These are phyloP conservation scores for Entophlyctis luteolus DNA, from an alignment of 192 early-diverging fungal genomes.

Conservation along the genomic window DNA sequence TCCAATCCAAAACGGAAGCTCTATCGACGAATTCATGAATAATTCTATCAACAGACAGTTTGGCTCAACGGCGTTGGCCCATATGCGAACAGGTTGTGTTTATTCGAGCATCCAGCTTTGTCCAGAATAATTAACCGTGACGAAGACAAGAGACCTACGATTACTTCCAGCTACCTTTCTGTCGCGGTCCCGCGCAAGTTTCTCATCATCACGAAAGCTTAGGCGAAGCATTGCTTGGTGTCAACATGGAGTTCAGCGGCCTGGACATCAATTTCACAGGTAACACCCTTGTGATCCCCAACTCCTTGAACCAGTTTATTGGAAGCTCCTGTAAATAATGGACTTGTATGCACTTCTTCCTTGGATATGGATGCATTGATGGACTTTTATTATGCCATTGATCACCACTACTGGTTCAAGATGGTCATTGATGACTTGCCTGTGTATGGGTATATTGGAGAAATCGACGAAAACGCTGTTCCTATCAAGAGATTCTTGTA, in stretches of 20 bases:
- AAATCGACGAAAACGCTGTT: constrained; percentile 22
- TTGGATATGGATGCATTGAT: constrained; percentile 47
- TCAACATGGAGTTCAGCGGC: constrained; percentile 70
- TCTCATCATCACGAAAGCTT: constrained; percentile 71
- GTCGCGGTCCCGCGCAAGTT: constrained; percentile 53
- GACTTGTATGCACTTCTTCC: constrained; percentile 47
- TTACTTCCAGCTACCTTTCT: constrained; percentile 70
- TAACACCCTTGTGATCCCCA: constrained; percentile 25
- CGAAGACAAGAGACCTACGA: constrained; percentile 71
- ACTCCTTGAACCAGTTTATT: background rate
- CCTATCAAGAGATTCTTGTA: constrained; percentile 41
- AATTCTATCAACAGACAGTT: background rate
- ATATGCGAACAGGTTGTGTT: constrained; percentile 40
- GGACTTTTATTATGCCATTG: constrained; percentile 61
- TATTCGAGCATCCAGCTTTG: background rate
- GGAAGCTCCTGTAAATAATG: constrained; percentile 19
- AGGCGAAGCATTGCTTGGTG: constrained; percentile 72
- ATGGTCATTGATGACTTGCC: constrained; percentile 57
- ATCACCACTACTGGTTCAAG: constrained; percentile 65
- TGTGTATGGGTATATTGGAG: constrained; percentile 47
- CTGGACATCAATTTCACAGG: constrained; percentile 63
- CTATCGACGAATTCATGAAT: background rate
- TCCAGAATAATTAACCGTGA: background rate
- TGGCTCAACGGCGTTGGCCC: constrained; percentile 23
- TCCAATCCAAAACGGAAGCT: constrained; percentile 57